Evolutionary conservation across 345 rosid genomes (phyloP), one percentile per base, ranked within the genome.

Genomic region (Schrenkiella parvula): DNA sequence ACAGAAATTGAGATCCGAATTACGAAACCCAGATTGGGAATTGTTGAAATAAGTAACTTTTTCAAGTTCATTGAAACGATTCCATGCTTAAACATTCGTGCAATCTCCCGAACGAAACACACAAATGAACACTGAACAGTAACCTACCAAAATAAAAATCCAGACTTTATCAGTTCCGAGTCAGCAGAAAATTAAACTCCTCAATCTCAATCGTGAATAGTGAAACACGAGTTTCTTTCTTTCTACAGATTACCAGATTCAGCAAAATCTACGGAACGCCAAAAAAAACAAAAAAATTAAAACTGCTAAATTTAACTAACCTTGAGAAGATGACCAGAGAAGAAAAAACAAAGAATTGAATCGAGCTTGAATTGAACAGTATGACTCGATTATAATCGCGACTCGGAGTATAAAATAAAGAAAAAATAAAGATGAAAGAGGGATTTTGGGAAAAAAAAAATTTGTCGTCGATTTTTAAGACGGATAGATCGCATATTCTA

Each of bases 11-110:
- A 57, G 65, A 76, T 34, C 55, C 7, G 17, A 72, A 71, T 31
- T 25, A 66, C 59, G 28, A 48, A 56, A 67, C 79, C 82, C 82
- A 80, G 70, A 79, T 72, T 32, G 44, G 4, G 56, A 63, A 59
- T 60, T 7, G 65, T 56, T 53, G 18, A 12, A 50, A 15, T 26
- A 72, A 68, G 68, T 68, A 47, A 74, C 64, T 22, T 67, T 66
- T 68, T 35, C 38, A 41, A 82, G 29, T 77, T 77, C 76, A 70
- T 55, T 67, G 28, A 23, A 15, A 31, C 26, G 17, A 50, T 42
- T 44, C 26, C 41, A 64, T 31, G 12, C 26, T 29, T 13, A 8
- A 53, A 48, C 9, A 22, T 8, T 15, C 3, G 19, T 56, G 10
- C 17, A 67, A n/a, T 39, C 62, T 1, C 13, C 6, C 28, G 38